These are phyloP conservation scores for Boletus insuetus DNA, from an alignment of 768 basidiomycete genomes.

Conservation along the genomic window DNA sequence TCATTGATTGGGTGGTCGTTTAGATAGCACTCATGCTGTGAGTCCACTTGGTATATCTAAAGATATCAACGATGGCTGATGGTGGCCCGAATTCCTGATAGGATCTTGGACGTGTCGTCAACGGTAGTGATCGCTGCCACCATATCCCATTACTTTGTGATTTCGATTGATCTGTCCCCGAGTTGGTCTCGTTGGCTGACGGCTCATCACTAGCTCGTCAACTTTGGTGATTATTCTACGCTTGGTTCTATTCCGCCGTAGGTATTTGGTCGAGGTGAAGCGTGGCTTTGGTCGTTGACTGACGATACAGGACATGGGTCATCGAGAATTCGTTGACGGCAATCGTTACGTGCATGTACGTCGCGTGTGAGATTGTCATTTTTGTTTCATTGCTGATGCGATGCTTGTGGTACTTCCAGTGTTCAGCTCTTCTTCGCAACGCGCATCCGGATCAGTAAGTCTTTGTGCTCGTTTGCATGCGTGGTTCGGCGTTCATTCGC, in stretches of 20 bases:
- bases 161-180: background rate
- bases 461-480: background rate
- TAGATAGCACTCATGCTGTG: constrained; percentile 1
- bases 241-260: background rate
- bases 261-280: background rate
- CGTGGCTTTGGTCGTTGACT: background rate
- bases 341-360: constrained; percentile 1
- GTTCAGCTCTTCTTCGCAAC: constrained; percentile 5
- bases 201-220: background rate
- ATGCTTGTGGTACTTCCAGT: background rate
- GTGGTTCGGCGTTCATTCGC: background rate
- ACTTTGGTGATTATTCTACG: background rate
- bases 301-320: background rate
- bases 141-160: constrained; percentile 3
- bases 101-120: background rate
- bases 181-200: background rate
- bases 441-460: constrained; percentile 3
- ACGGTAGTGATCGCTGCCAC: background rate
- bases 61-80: background rate
- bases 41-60: background rate
- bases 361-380: background rate
- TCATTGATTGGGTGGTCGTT: background rate
- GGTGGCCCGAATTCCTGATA: background rate
- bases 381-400: no score
- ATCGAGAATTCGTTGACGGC: background rate